Base-by-base conservation (phyloP, 2,329 filamentous ascomycete genomes). In the Phyllosticta capitalensis region DNA sequence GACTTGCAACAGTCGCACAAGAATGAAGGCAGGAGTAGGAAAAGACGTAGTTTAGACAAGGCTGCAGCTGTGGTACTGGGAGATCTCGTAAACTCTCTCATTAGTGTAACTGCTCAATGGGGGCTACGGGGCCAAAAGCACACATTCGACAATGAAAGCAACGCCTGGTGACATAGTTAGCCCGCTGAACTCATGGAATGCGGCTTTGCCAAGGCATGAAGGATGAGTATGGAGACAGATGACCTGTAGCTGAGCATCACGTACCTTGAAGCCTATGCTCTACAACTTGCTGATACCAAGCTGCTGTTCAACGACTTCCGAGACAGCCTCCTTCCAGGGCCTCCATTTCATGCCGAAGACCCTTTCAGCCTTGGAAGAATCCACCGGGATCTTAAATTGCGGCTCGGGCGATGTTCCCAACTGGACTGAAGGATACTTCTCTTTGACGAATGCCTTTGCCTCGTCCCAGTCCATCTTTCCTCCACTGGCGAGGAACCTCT, bases 311-410 rank as follows among this genome's bases (percentile, higher is more conserved):
- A 61, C 56, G 1, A 58, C 51, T 51, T 59, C 56, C 14, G 45
- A 26, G 19, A 61, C 56, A n/a, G 59, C 56, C 20, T 53, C 49
- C 26, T 48, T 49, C 50, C 50, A 58, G 20, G 20, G 17, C 38
- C 28, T 45, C 30, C 61, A 66, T 49, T 62, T 55, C 3, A 67
- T 55, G 1, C 63, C 61, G 28, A 68, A 30, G 9, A 65, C 59
- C 1, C 58, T 26, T 52, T 66, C 62, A 3, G 67, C 65, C 53
- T 58, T 61, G 1, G 20, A 30, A 24, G 61, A 59, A 20, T 66
- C 62, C 4, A 62, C 26, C 6, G 52, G 51, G 26, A 59, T 59
- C 48, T 57, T 50, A n/a, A 54, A 59, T 19, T 51, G 45, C 30
- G 60, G 56, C 28, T 51, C 52, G 0, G 60, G 56, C 21, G 61